Percentiles rank a stretch among this genome's conserved stretches.
phyloP scores from a whole-genome alignment of 768 basidiomycete genomes.

The Brasilioporus rufonigricans region DNA sequence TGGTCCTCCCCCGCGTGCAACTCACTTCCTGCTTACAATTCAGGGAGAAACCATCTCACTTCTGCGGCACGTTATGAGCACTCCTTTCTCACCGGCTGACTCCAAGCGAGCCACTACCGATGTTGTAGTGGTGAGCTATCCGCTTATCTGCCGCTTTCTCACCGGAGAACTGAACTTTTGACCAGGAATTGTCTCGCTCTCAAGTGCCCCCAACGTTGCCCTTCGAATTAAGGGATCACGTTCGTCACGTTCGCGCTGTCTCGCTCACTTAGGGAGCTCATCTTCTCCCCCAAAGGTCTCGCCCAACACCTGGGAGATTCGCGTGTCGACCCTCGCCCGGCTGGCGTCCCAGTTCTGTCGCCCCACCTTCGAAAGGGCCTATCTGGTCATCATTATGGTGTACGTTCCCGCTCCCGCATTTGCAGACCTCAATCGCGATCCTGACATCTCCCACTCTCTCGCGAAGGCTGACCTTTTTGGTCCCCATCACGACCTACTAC shows the following conservation, averaged over 20 bases:
- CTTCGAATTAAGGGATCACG: slow-evolving; percentile 34
- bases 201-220: slow-evolving; percentile 34
- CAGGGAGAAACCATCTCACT: neutral
- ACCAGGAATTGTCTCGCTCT: slow-evolving; percentile 35
- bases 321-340: slow-evolving; percentile 37
- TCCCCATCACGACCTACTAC: slow-evolving; percentile 40
- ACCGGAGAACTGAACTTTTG: neutral
- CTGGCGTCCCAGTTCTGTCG: slow-evolving; percentile 41
- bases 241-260: slow-evolving; percentile 28
- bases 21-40: neutral
- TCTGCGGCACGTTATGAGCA: slow-evolving; percentile 5
- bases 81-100: slow-evolving; percentile 7
- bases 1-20: slow-evolving; percentile 13
- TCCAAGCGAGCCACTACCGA: slow-evolving; percentile 17
- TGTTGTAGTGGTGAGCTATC: slow-evolving; percentile 25
- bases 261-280: neutral
- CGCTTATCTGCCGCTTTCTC: neutral
- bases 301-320: slow-evolving; percentile 42
- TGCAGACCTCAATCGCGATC: neutral
- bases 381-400: slow-evolving; percentile 39
- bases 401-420: slow-evolving; percentile 21
- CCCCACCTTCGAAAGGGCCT: slow-evolving; percentile 44
- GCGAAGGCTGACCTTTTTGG: slow-evolving; percentile 36
- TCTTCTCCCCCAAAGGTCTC: slow-evolving; percentile 33
- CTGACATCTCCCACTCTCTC: slow-evolving; percentile 1